Evolutionary conservation across 176 grass and related monocot genomes (phyloP).

Genomic region (Paspalum vaginatum): DNA sequence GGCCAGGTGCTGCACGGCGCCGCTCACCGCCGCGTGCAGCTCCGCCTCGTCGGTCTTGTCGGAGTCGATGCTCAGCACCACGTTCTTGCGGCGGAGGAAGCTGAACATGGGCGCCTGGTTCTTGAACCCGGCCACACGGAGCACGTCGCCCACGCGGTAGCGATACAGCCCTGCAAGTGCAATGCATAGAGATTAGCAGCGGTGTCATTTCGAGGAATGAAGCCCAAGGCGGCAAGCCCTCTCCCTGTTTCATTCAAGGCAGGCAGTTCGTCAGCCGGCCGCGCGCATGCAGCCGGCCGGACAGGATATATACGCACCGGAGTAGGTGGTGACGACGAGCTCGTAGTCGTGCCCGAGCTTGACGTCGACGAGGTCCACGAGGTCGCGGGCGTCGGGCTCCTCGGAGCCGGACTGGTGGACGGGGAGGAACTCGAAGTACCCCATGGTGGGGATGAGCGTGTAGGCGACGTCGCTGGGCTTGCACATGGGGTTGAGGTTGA

Average conservation of each 20-base stretch:
- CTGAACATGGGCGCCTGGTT: conserved; percentile 58
- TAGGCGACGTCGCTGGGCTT: conserved; percentile 84
- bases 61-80: conserved; percentile 65
- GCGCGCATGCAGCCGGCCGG: too few relatives aligned
- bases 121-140: conserved; percentile 77
- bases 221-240: too few relatives aligned
- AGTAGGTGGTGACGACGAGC: conserved; percentile 73
- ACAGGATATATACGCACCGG: conserved; percentile 23
- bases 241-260: too few relatives aligned
- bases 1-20: conserved; percentile 45
- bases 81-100: conserved; percentile 71
- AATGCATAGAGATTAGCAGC: too few relatives aligned
- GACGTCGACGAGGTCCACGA: conserved; percentile 63
- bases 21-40: conserved; percentile 66
- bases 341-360: conserved; percentile 67
- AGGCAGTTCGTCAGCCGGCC: too few relatives aligned
- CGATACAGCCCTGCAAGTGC: conserved; percentile 68
- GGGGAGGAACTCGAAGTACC: conserved; percentile 97
- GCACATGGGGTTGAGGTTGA: conserved; percentile 91
- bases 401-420: conserved; percentile 6
- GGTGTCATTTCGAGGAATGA: too few relatives aligned
- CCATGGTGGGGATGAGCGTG: conserved; percentile 93
- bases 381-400: conserved; percentile 47
- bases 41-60: conserved; percentile 84
- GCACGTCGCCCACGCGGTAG: conserved; percentile 74